phyloP scores from a whole-genome alignment of 2,329 filamentous ascomycete genomes.

The Botrytis porri region DNA sequence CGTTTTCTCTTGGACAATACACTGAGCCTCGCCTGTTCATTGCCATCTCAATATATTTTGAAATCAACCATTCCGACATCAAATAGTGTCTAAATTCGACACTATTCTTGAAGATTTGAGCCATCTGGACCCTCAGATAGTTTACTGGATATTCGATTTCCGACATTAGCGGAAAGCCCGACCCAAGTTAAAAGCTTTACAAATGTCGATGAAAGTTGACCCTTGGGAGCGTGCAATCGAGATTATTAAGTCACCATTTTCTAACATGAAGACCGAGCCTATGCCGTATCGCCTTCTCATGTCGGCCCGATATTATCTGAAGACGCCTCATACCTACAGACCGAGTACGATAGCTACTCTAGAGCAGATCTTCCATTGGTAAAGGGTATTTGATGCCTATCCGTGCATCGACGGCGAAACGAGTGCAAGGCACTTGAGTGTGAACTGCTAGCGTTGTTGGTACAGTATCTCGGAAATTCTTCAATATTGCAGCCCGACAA shows the following conservation, averaged over 20 bases:
- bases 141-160: not conserved
- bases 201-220: not conserved
- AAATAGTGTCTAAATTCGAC: not conserved
- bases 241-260: not conserved
- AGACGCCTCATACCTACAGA: not conserved
- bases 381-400: not conserved
- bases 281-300: not conserved
- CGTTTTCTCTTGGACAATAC: not conserved
- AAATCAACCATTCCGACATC: too few relatives aligned
- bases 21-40: not conserved
- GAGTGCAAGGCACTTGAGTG: not conserved
- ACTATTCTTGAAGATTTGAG: not conserved
- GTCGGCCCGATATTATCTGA: not conserved
- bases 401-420: not conserved
- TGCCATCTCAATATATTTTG: not conserved
- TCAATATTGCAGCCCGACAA: not conserved
- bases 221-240: too few relatives aligned
- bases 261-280: not conserved
- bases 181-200: not conserved
- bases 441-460: not conserved
- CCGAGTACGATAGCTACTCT: not conserved
- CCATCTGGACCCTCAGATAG: not conserved
- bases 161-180: not conserved
- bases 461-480: slow-evolving; percentile 8
- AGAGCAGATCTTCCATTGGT: not conserved